Evolutionary conservation across 2,329 filamentous ascomycete genomes (phyloP).

Genomic region (Zymoseptoria ardabiliae): DNA sequence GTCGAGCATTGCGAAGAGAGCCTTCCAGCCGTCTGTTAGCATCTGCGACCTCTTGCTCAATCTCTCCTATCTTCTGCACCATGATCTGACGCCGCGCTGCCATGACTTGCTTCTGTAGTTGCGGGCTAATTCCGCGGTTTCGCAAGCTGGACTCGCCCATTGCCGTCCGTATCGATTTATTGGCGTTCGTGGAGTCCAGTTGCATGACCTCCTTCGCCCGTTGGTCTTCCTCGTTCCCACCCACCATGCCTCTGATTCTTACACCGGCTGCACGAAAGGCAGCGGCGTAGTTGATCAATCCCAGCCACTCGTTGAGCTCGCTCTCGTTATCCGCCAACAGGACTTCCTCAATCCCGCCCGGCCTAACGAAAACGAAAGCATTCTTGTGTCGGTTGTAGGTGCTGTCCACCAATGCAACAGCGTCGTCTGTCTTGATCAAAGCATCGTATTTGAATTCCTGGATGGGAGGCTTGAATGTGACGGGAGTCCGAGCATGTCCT

Average conservation of each 20-base stretch:
- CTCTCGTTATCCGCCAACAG: conserved; percentile 83
- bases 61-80: conserved; percentile 72
- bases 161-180: conserved; percentile 57
- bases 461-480: conserved; percentile 84
- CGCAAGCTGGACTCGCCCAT: conserved; percentile 67
- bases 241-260: conserved; percentile 78
- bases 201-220: conserved; percentile 63
- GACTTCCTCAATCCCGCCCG: conserved; percentile 80
- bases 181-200: conserved; percentile 49
- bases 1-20: conserved; percentile 79
- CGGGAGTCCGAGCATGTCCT: conserved; percentile 65
- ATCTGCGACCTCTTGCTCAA: conserved; percentile 67
- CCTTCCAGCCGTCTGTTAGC: conserved; percentile 72
- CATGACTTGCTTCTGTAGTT: conserved; percentile 81
- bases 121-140: conserved; percentile 37
- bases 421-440: conserved; percentile 86
- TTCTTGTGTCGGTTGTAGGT: conserved; percentile 94
- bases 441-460: conserved; percentile 90
- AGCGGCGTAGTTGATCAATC: conserved; percentile 91
- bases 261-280: conserved; percentile 89
- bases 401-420: conserved; percentile 77
- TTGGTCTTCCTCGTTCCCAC: conserved; percentile 65
- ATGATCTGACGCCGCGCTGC: conserved; percentile 76
- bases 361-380: conserved; percentile 82
- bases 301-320: conserved; percentile 95